These are phyloP conservation scores for Coelomomyces lativittatus DNA, from an alignment of 371 early-diverging fungal species.

Conservation along the genomic window DNA sequence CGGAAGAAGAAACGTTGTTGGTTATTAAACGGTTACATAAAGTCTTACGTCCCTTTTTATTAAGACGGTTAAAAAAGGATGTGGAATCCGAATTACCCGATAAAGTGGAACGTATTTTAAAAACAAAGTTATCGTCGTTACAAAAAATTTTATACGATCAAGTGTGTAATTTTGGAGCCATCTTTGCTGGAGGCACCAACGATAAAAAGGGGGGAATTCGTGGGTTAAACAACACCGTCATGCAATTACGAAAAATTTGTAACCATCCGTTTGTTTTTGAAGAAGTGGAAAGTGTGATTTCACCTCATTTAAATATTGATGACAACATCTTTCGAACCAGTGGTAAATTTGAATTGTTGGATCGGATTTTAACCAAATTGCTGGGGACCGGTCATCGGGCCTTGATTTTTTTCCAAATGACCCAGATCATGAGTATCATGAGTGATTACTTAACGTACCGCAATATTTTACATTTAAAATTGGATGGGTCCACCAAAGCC, in stretches of 20 bases:
- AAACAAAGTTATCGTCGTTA: conserved; percentile 71
- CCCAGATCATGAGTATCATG: conserved; percentile 89
- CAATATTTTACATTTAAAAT: conserved; percentile 60
- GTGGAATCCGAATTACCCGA: conserved; percentile 95
- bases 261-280: conserved; percentile 98
- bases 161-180: conserved; percentile 51
- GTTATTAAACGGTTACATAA: conserved; percentile 93
- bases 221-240: conserved; percentile 88
- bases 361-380: conserved; percentile 84
- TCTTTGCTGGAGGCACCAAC: conserved; percentile 43
- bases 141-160: conserved; percentile 59
- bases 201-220: conserved; percentile 43
- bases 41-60: conserved; percentile 89
- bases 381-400: conserved; percentile 69
- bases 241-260: conserved; percentile 98
- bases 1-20: conserved; percentile 92
- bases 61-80: conserved; percentile 96
- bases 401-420: conserved; percentile 99
- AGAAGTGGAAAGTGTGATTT: conserved; percentile 71
- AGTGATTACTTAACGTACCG: conserved; percentile 77
- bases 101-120: conserved; percentile 93
- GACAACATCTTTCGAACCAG: conserved; percentile 55
- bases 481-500: conserved; percentile 91
- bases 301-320: conserved; percentile 37
- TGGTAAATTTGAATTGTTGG: conserved; percentile 96